Evolutionary conservation across 805 yeast genomes (phyloP).

Genomic region (Metschnikowia proteae): DNA sequence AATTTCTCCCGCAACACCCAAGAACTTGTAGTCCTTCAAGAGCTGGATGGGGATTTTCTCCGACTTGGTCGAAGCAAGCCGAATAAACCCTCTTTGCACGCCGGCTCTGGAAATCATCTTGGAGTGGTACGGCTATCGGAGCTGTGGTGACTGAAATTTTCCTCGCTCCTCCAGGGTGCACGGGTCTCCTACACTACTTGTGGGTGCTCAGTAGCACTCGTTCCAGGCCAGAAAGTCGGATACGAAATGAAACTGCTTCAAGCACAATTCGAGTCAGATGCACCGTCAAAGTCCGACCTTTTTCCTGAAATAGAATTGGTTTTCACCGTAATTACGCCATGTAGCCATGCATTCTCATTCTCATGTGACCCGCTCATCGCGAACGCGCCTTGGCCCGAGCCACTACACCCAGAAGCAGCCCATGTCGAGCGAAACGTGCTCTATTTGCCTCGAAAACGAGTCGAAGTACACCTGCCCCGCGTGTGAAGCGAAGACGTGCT

Average conservation of each 20-base stretch:
- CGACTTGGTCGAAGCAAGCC: slow-evolving; percentile 17
- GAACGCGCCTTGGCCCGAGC: not conserved
- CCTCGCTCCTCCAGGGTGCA: slow-evolving; percentile 1
- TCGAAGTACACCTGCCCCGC: slow-evolving; percentile 79
- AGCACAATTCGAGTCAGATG: no score
- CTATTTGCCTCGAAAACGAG: slow-evolving; percentile 32
- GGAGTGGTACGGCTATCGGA: not conserved
- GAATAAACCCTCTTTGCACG: slow-evolving; percentile 11
- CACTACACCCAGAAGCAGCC: not conserved
- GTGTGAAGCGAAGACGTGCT: slow-evolving; percentile 65
- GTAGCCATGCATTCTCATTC: not conserved
- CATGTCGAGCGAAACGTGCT: slow-evolving; percentile 23
- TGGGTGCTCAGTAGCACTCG: not conserved
- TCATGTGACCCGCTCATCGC: slow-evolving; percentile 1
- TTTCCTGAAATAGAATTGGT: no score
- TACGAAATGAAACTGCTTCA: not conserved
- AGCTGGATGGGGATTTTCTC: slow-evolving; percentile 68
- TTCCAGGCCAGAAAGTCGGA: not conserved
- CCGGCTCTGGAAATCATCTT: slow-evolving; percentile 12
- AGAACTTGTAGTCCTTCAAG: slow-evolving; percentile 57
- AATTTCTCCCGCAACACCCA: slow-evolving; percentile 71
- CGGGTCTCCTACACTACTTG: not conserved
- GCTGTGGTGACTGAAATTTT: slow-evolving; percentile 1
- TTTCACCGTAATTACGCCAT: not conserved
- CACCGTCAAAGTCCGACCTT: no score